phyloP scores from a whole-genome alignment of 768 basidiomycete species.

The Suillus plorans region DNA sequence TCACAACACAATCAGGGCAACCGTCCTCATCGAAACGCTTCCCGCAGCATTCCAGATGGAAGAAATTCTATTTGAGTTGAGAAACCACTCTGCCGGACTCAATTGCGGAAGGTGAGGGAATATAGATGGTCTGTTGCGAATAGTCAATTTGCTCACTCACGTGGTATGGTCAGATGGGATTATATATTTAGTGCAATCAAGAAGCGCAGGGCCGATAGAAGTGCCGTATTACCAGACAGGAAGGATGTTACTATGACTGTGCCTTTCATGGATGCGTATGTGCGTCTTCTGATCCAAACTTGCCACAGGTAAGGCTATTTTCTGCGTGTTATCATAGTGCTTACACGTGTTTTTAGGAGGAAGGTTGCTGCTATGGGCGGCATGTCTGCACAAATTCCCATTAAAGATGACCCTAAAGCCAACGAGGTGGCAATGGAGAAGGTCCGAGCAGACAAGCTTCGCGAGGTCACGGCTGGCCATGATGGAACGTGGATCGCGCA shows the following conservation, averaged over 20 bases:
- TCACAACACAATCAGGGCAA: slow-evolving; percentile 86
- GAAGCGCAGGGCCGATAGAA: slow-evolving; percentile 86
- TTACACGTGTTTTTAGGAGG: slow-evolving; percentile 51
- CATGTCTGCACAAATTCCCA: slow-evolving; percentile 99
- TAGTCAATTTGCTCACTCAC: background rate
- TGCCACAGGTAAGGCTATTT: slow-evolving; percentile 74
- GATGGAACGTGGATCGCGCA: slow-evolving; percentile 99
- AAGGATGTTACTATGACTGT: slow-evolving; percentile 98
- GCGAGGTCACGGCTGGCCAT: slow-evolving; percentile 94
- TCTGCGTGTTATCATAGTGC: background rate
- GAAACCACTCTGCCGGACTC: slow-evolving; percentile 91
- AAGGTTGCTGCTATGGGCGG: slow-evolving; percentile 99
- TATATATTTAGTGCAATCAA: slow-evolving; percentile 99
- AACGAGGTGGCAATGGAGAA: slow-evolving; percentile 97
- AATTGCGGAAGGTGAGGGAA: slow-evolving; percentile 87
- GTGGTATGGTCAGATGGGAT: slow-evolving; percentile 65
- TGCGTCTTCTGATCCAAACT: slow-evolving; percentile 93
- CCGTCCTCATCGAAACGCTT: slow-evolving; percentile 95
- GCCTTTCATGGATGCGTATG: slow-evolving; percentile 97
- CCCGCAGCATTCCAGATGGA: slow-evolving; percentile 99
- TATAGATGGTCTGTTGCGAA: background rate
- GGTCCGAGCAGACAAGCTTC: slow-evolving; percentile 90
- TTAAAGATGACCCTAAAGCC: slow-evolving; percentile 90
- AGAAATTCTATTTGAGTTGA: slow-evolving; percentile 95
- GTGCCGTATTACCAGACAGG: slow-evolving; percentile 90